A percentile compares a stretch with the other conserved stretches of the same genome.
Evolutionary conservation across 805 yeast genomes (phyloP).

Genomic region (Danielozyma ontarioensis): DNA sequence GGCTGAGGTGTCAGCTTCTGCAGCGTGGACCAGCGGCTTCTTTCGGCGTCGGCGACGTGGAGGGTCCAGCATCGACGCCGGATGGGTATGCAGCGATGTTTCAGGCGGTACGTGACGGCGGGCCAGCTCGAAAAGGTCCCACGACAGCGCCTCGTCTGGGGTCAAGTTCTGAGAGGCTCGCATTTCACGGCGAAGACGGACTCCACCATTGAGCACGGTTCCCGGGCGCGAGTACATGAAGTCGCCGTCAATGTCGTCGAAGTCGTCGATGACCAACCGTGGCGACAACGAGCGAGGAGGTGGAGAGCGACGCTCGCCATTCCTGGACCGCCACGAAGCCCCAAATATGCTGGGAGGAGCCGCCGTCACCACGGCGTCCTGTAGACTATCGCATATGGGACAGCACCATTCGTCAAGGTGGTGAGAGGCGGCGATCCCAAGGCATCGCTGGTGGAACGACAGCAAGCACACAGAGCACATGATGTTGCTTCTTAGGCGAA

Average conservation of each 20-base stretch:
- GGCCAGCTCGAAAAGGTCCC: slow-evolving; percentile 33
- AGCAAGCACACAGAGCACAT: slow-evolving; percentile 32
- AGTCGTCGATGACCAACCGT: slow-evolving; percentile 1
- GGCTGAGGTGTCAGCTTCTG: background rate
- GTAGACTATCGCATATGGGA: slow-evolving; percentile 46
- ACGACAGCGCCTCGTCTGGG: slow-evolving; percentile 30
- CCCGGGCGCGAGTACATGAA: background rate
- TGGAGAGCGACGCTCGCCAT: background rate
- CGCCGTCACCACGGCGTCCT: no score
- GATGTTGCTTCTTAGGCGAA: slow-evolving; percentile 16
- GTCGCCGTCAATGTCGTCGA: slow-evolving; percentile 3
- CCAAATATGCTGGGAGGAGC: no score
- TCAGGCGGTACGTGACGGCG: no score
- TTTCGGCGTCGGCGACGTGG: slow-evolving; percentile 9
- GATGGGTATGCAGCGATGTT: no score
- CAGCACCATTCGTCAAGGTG: slow-evolving; percentile 36
- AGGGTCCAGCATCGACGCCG: no score
- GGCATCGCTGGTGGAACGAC: slow-evolving; percentile 36
- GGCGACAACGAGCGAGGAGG: background rate
- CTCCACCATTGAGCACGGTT: slow-evolving; percentile 36
- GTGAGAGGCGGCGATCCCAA: slow-evolving; percentile 21
- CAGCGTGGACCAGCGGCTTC: slow-evolving; percentile 8
- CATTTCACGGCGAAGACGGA: slow-evolving; percentile 28
- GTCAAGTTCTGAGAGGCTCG: slow-evolving; percentile 23
- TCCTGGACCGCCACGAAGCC: background rate